Percentiles rank a stretch among this genome's conserved stretches.
These are phyloP conservation scores for Trichoderma afroharzianum DNA, from an alignment of 2,329 filamentous ascomycete species.

Conservation along the genomic window DNA sequence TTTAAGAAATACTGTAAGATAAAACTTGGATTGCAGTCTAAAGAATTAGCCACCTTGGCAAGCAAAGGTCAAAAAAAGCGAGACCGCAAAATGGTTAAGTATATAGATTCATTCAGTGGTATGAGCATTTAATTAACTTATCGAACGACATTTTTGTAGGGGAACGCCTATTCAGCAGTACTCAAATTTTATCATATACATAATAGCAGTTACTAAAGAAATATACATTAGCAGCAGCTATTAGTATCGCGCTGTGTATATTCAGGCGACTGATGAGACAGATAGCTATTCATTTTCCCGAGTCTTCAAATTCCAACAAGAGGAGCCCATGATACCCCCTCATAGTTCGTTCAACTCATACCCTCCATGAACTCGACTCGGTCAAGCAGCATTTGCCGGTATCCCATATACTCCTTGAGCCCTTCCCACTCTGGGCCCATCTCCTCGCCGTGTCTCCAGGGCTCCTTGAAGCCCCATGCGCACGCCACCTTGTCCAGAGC, in stretches of 20 bases:
- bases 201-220: too few species aligned
- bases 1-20: too few species aligned
- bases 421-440: constrained; percentile 86
- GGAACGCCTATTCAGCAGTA: too few species aligned
- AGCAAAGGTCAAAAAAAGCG: too few species aligned
- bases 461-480: constrained; percentile 88
- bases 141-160: too few species aligned
- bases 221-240: too few species aligned
- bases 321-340: not conserved
- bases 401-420: constrained; percentile 75
- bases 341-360: constrained; percentile 53
- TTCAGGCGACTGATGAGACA: not conserved
- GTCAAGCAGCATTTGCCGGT: constrained; percentile 87
- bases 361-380: constrained; percentile 87
- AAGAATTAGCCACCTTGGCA: too few species aligned
- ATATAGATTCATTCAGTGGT: too few species aligned
- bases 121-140: too few species aligned
- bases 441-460: constrained; percentile 79
- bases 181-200: too few species aligned
- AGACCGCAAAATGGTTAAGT: too few species aligned
- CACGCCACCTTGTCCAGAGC: constrained; percentile 82
- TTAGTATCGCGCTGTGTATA: not conserved
- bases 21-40: too few species aligned
- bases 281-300: not conserved
- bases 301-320: not conserved